Percentiles rank a stretch among this genome's conserved stretches.
Conservation (phyloP, 2,329 filamentous ascomycete species). For the Blastomyces silverae region DNA sequence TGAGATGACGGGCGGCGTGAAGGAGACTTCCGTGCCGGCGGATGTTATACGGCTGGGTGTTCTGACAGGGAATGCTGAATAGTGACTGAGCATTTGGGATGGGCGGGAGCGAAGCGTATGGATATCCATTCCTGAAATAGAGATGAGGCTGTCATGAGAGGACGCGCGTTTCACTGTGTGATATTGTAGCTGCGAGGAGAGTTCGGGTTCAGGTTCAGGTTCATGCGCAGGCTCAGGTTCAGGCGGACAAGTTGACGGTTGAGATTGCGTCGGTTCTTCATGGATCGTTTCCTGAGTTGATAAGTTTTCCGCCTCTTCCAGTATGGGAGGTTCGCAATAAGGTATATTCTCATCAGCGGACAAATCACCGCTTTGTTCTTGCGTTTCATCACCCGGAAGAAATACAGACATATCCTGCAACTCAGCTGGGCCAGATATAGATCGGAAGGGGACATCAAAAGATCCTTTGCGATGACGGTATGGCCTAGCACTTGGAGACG, state of each 20-base stretch:
- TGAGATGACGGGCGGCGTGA: conserved; percentile 36
- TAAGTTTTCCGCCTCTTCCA: conserved; percentile 35
- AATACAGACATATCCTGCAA: not conserved
- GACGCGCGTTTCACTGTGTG: conserved; percentile 56
- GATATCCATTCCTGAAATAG: conserved; percentile 80
- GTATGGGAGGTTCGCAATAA: conserved; percentile 32
- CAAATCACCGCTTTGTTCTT: not conserved
- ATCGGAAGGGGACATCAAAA: conserved; percentile 51
- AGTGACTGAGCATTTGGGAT: conserved; percentile 58
- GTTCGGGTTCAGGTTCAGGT: not conserved
- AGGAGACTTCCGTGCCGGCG: conserved; percentile 38
- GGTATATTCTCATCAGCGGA: not conserved
- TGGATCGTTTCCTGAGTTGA: conserved; percentile 2
- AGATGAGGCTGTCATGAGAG: conserved; percentile 86
- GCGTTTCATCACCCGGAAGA: not conserved
- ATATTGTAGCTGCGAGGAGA: conserved; percentile 26
- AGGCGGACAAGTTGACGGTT: not conserved
- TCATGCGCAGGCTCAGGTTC: not conserved
- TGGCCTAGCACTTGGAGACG: conserved; percentile 57
- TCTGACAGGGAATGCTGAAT: conserved; percentile 46
- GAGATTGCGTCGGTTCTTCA: not conserved
- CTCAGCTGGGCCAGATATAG: conserved; percentile 15
- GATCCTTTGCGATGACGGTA: conserved; percentile 51
- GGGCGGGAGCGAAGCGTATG: conserved; percentile 71
- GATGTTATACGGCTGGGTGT: conserved; percentile 45